Base-by-base conservation (phyloP, 2,329 filamentous ascomycete genomes). In the Microdochium paspali region DNA sequence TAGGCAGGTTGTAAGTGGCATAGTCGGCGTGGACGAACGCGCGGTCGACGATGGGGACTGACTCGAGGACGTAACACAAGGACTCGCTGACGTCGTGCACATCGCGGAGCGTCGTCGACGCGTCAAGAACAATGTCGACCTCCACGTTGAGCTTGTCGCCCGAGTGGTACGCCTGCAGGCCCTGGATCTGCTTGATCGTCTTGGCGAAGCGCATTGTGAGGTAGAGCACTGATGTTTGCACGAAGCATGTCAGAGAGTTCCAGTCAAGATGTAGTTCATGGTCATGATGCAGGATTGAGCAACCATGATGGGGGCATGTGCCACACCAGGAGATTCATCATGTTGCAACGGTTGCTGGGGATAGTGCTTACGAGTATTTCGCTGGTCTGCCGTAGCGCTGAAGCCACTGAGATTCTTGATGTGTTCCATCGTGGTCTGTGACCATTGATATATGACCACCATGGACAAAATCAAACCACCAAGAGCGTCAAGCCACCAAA, bases 131-230 rank as follows among this genome's bases (percentile, higher is more conserved):
- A 53, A 93, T 85, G 62, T 94, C 88, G 10, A 91, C 87, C 58
- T 85, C 80, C 24, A 91, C 86, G 53, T 88, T 90, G 49, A 93
- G 74, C 70, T 90, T 90, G 63, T 93, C 88, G 24, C 88, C 88
- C 0, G 84, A 82, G 58, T 94, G 88, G 61, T 93, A 94, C 2
- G 88, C 88, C 55, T 90, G 84, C 48, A 93, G 69, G 26, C 88
- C 88, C 61, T 93, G 88, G 51, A 94, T 93, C 61, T 88, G 84
- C 59, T 80, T 82, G 60, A 96, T 94, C 12, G 86, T 85, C 55
- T 86, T 88, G 43, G 90, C 90, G 61, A 95, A 95, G 20, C 90
- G 85, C 86, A 95, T 95, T 1, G 90, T 93, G 55, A 95, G 77
- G 66, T 96, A 96, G 1, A 95, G 74, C 21, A 95, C 66, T 70